A percentile compares a stretch with the other conserved stretches of the same genome.
phyloP scores from a whole-genome alignment of 1,284 basidiomycete species.

The Apiotrichum veenhuisii region DNA sequence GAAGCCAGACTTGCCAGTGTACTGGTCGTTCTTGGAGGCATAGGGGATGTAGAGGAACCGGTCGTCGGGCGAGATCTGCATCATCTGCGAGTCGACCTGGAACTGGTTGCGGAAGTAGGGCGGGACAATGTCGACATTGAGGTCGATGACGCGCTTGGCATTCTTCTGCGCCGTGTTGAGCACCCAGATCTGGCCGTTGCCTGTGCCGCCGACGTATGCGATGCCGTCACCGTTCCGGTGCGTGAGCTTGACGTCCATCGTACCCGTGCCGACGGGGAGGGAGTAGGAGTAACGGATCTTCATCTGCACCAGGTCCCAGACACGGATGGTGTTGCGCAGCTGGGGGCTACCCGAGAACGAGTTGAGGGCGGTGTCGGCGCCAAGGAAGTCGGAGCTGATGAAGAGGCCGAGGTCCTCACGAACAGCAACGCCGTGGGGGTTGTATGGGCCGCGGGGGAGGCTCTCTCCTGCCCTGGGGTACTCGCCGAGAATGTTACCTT shows the following conservation, averaged over 20 bases:
- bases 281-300: constrained; percentile 7
- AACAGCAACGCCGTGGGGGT: constrained; percentile 17
- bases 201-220: constrained; percentile 16
- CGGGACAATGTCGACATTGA: constrained; percentile 9
- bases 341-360: constrained; percentile 1
- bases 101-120: not conserved
- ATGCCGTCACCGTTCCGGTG: constrained; percentile 10
- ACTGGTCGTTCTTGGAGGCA: constrained; percentile 5
- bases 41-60: constrained; percentile 15
- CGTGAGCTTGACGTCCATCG: constrained; percentile 14
- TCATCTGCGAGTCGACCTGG: constrained; percentile 14
- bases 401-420: constrained; percentile 19
- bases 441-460: constrained; percentile 2
- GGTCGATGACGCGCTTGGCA: constrained; percentile 10
- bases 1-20: constrained; percentile 3
- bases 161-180: constrained; percentile 8
- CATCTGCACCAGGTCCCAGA: constrained; percentile 14
- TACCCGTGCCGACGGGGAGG: constrained; percentile 9
- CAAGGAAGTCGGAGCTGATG: constrained; percentile 15
- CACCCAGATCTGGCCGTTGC: constrained; percentile 14
- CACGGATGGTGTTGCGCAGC: constrained; percentile 8
- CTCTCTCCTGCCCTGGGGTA: constrained; percentile 1
- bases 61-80: constrained; percentile 15
- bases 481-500: constrained; percentile 13
- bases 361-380: constrained; percentile 7